phyloP scores from a whole-genome alignment of 805 yeast genomes.

The Wickerhamomyces subpelliculosus region DNA sequence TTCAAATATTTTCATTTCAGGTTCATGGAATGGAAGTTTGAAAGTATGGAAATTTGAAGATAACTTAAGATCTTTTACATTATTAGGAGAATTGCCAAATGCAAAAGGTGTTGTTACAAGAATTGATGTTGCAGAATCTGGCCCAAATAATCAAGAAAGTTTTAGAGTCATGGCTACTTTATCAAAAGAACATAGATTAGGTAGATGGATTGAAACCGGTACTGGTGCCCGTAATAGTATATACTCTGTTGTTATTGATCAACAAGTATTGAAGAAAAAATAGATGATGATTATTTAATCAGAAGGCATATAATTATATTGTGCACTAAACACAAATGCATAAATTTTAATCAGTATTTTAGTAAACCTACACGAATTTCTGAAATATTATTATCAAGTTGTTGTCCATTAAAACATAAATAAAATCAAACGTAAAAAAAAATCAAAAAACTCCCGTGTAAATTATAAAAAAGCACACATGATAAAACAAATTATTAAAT shows the following conservation, averaged over 20 bases:
- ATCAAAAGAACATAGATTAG: slow-evolving; percentile 81
- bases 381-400: no score
- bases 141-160: slow-evolving; percentile 44
- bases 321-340: not conserved
- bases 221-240: slow-evolving; percentile 71
- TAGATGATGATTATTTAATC: not conserved
- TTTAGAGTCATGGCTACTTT: slow-evolving; percentile 58
- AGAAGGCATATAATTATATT: not conserved
- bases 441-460: slow-evolving; percentile 1
- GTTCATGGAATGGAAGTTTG: slow-evolving; percentile 80
- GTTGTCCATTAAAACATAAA: slow-evolving; percentile 3
- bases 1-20: slow-evolving; percentile 76
- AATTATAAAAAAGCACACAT: not conserved
- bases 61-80: slow-evolving; percentile 52
- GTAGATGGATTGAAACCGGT: slow-evolving; percentile 70
- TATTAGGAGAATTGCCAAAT: slow-evolving; percentile 47
- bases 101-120: slow-evolving; percentile 67
- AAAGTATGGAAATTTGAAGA: slow-evolving; percentile 73
- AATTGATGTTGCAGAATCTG: slow-evolving; percentile 49
- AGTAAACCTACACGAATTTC: no score
- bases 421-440: slow-evolving; percentile 1
- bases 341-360: no score
- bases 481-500: not conserved
- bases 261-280: slow-evolving; percentile 22
- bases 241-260: slow-evolving; percentile 44